Evolutionary conservation across 2,329 filamentous ascomycete genomes (phyloP), one percentile per base, ranked within the genome.

Genomic region (Hypoxylon sp.): DNA sequence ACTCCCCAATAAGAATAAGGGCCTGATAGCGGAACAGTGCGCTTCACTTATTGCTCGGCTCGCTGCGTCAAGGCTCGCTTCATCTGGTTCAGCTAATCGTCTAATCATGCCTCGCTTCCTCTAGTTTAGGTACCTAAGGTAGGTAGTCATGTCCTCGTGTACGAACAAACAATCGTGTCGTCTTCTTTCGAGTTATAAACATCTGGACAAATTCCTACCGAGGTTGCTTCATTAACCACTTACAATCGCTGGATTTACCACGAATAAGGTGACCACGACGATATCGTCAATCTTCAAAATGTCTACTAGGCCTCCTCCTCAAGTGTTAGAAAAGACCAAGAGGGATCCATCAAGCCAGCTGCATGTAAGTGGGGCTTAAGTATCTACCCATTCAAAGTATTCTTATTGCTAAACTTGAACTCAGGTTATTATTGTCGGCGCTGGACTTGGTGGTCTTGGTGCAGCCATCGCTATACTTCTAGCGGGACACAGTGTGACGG

Each of bases 391-490:
- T 19, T 26, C 26, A 39, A 34, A 69, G 8, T 60, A 34, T 28
- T 37, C 30, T 53, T 17, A 46, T 6, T 58, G 11, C 58, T 65
- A 17, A 68, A 13, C 15, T 52, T 44, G 37, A 37, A 20, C 5
- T 8, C 41, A 82, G 76, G 74, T 85, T 24, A 77, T 86, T 20
- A 75, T 87, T 24, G 79, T 85, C 19, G 85, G 85, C n/a, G 85
- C 84, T 8, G 85, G 85, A 5, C 77, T 87, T 19, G 83, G 83
- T 22, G 85, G 85, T 4, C 76, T 87, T 7, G 82, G 78, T 10
- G 80, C 82, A 20, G 80, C 80, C n/a, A 83, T 85, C 59, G 73
- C 78, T 3, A 77, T 81, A 41, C 74, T 79, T 1, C 75, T 83
- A 7, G 78, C 78, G 22, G 81, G 82, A 20, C 82, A 85, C 69